phyloP scores from a whole-genome alignment of 148 eudicot species.

The Silene uniflora region DNA sequence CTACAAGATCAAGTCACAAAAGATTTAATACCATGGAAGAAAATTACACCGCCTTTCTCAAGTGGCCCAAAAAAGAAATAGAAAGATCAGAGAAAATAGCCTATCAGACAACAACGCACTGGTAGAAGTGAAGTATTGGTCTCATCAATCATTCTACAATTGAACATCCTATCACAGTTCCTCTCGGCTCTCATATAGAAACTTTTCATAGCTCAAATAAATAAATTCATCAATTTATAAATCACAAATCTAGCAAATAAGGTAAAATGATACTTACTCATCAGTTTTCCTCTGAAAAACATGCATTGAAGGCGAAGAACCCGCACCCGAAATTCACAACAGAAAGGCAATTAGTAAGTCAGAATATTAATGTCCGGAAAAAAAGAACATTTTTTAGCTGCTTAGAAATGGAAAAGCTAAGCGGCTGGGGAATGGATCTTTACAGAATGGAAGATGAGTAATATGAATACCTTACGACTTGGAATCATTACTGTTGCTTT shows the following conservation, averaged over 20 bases:
- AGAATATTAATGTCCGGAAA: not conserved
- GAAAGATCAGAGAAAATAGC: not conserved
- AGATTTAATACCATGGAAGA: not conserved
- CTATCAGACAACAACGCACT: not conserved
- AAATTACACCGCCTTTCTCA: not conserved
- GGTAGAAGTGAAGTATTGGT: not conserved
- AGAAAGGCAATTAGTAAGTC: slow-evolving; percentile 26
- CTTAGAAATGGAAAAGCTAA: not conserved
- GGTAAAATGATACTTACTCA: slow-evolving; percentile 66
- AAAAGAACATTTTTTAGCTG: not conserved
- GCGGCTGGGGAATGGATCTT: not conserved
- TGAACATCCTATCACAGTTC: not conserved
- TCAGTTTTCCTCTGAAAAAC: slow-evolving; percentile 75
- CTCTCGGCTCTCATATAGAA: not conserved
- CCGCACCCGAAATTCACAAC: slow-evolving; percentile 26
- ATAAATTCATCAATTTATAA: not conserved
- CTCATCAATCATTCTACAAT: not conserved
- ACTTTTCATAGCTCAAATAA: not conserved
- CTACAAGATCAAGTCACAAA: not conserved
- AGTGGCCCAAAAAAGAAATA: not conserved
- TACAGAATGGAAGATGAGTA: not conserved
- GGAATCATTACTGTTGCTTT: slow-evolving; percentile 87
- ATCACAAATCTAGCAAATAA: not conserved
- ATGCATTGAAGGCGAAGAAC: slow-evolving; percentile 12
- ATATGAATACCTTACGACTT: slow-evolving; percentile 64